These are phyloP conservation scores for Stephania japonica DNA, from an alignment of 164 flowering plant genomes.

Conservation along the genomic window DNA sequence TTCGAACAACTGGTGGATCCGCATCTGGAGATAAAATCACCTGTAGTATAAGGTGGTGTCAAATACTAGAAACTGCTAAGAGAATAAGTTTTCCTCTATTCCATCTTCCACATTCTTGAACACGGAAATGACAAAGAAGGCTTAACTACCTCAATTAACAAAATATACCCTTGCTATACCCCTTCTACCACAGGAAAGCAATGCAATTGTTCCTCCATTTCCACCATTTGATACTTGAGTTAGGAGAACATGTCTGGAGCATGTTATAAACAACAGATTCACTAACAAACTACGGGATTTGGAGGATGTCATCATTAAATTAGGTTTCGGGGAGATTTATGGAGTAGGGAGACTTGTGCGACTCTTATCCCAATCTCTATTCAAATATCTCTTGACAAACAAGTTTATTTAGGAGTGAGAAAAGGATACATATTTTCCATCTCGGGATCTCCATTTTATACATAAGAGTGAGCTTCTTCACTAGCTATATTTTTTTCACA, in stretches of 20 bases:
- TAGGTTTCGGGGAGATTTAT: too few relatives aligned
- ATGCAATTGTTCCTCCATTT: not conserved
- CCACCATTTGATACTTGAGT: not conserved
- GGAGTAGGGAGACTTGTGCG: too few relatives aligned
- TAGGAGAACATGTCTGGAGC: not conserved
- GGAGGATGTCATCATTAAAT: too few relatives aligned
- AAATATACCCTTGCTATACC: not conserved
- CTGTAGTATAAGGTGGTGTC: constrained; percentile 31
- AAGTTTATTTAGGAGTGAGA: too few relatives aligned
- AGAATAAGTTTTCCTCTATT: not conserved
- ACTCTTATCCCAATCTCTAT: too few relatives aligned
- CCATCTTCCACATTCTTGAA: not conserved
- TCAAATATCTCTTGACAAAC: too few relatives aligned
- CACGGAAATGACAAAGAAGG: not conserved
- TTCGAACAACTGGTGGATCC: constrained; percentile 87
- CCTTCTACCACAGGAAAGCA: not conserved
- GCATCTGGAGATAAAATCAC: constrained; percentile 85
- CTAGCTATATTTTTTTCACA: too few relatives aligned
- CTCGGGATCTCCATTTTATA: too few relatives aligned
- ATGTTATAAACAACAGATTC: not conserved
- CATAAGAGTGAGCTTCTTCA: too few relatives aligned
- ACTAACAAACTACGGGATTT: not conserved
- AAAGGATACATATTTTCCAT: too few relatives aligned
- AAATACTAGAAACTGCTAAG: constrained; percentile 5
- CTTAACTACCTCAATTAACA: not conserved